Evolutionary conservation across 495 filamentous ascomycete species (phyloP), one percentile per base, ranked within the genome.

Genomic region (Beverwykella pulmonaria): DNA sequence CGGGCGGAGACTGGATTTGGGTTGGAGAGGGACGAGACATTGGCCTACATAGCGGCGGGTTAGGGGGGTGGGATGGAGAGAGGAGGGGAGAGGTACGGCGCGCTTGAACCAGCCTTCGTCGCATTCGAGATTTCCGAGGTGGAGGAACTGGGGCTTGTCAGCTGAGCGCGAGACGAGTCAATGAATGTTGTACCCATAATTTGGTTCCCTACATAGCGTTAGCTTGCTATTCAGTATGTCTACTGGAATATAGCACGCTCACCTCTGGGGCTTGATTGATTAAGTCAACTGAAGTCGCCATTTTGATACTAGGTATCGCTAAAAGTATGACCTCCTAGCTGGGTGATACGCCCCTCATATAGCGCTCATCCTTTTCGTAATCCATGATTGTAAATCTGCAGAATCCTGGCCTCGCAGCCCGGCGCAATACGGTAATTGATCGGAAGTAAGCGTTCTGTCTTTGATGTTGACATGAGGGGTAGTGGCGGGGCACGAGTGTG

Each of bases 61-160:
- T 25, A 26, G 25, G 19, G 22, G 36, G 9, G n/a, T 26, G 22
- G 36, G 9, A 14, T 26, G 27, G 39, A 32, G 14, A 12, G 30
- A 27, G 8, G 59, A 30, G 41, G 20, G 46, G 19, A 36, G 19
- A 23, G 6, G 26, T 65, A 65, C 69, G 6, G 47, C 61, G 59
- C 69, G 69, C 23, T 52, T 61, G 61, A 72, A 67, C 29, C 48
- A 73, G 5, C 63, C 68, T 66, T 73, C 71, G 36, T 73, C 71
- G 26, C 67, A 69, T 57, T 73, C 71, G 34, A 71, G 64, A 53
- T 73, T 70, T 26, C 71, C 71, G 10, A 70, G 53, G 29, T 73
- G 63, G 27, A 73, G 71, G 2, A 70, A 22, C 71, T 73, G 36
- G 14, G 4, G 1, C 23, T 3, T 22, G 50, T 17, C 1, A 29